Evolutionary conservation across 805 yeast species (phyloP).

Genomic region (Hanseniaspora singularis): DNA sequence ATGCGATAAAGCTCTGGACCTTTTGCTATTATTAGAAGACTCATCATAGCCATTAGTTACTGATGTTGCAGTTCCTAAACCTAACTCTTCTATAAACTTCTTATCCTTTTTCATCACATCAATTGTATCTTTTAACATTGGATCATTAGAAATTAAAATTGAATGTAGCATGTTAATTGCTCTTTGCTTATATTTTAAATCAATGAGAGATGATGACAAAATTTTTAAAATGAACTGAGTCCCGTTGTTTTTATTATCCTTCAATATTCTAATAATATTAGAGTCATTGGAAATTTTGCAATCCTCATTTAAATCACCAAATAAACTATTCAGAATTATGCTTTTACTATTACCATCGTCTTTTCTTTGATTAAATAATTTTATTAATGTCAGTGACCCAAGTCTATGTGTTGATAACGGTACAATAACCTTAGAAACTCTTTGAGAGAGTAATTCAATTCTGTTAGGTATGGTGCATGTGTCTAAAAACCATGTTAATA

Average conservation of each 20-base stretch:
- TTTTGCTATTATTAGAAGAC: not conserved
- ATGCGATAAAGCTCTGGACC: conserved; percentile 7
- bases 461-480: conserved; percentile 59
- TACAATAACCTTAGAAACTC: conserved; percentile 49
- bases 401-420: conserved; percentile 66
- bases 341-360: conserved; percentile 50
- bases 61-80: conserved; percentile 33
- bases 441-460: conserved; percentile 51
- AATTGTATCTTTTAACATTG: conserved; percentile 29
- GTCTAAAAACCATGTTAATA: conserved; percentile 90
- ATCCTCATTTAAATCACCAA: conserved; percentile 37
- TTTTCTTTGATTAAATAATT: conserved; percentile 57
- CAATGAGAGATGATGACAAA: conserved; percentile 58
- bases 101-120: conserved; percentile 54
- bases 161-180: conserved; percentile 51
- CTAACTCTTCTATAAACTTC: conserved; percentile 85
- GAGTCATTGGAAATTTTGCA: conserved; percentile 19
- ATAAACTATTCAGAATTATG: conserved; percentile 50
- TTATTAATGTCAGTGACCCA: conserved; percentile 71
- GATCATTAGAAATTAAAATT: conserved; percentile 47
- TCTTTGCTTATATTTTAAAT: conserved; percentile 43
- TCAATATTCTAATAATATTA: conserved; percentile 17
- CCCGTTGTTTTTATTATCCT: conserved; percentile 35
- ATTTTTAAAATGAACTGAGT: conserved; percentile 70
- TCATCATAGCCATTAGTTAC: not conserved